Conservation (phyloP, 73 alveolate genomes). For the Paramecium sonneborni region DNA sequence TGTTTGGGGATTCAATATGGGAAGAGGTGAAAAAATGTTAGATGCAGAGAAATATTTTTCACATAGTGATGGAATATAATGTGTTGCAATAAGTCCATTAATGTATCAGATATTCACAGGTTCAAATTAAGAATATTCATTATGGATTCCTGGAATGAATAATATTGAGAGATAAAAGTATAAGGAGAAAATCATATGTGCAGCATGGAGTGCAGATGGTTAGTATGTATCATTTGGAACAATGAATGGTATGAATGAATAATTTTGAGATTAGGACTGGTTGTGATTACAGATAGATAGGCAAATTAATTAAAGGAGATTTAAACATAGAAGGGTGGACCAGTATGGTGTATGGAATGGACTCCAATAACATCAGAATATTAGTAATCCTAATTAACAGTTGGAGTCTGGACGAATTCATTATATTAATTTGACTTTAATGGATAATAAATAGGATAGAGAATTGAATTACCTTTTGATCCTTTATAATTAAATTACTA, state of each 20-base stretch:
- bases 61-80: constrained; percentile 35
- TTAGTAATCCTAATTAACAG: neutral
- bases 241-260: constrained; percentile 2
- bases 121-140: constrained; percentile 17
- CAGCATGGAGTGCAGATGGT: constrained; percentile 70
- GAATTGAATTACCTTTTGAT: constrained; percentile 42
- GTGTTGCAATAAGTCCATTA: constrained; percentile 55
- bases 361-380: constrained; percentile 59
- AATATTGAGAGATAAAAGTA: constrained; percentile 55
- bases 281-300: constrained; percentile 55
- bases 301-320: constrained; percentile 48
- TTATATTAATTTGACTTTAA: constrained; percentile 17
- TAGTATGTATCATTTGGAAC: constrained; percentile 57
- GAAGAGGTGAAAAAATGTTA: constrained; percentile 6
- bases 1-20: constrained; percentile 46
- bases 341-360: constrained; percentile 71
- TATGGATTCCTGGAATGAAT: constrained; percentile 57
- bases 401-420: constrained; percentile 60
- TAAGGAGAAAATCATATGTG: constrained; percentile 54
- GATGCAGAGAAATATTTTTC: constrained; percentile 57
- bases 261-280: neutral
- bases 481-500: constrained; percentile 51
- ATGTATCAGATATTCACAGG: constrained; percentile 58
- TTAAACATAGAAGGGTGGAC: constrained; percentile 14
- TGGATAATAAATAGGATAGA: constrained; percentile 51